Evolutionary conservation across 1,284 basidiomycete genomes (phyloP).

Genomic region (Moesziomyces antarcticus): DNA sequence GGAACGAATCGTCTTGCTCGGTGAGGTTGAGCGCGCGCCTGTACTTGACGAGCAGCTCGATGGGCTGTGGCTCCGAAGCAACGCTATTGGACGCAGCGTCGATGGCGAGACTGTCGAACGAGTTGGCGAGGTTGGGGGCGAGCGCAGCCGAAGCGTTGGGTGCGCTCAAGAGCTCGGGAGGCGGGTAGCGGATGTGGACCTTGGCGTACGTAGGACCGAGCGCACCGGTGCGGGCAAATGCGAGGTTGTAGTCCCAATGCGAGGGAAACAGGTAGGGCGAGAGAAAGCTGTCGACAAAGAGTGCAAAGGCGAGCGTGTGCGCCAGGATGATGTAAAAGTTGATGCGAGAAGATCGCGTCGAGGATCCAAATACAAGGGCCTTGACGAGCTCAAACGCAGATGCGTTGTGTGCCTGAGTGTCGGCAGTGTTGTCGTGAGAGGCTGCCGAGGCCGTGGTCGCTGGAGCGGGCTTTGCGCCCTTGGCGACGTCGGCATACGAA

Average conservation of each 20-base stretch:
- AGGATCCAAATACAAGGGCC: constrained; percentile 49
- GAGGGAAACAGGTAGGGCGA: constrained; percentile 66
- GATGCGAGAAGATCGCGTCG: constrained; percentile 48
- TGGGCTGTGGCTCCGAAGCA: constrained; percentile 31
- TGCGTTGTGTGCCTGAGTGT: constrained; percentile 16
- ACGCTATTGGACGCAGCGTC: constrained; percentile 29
- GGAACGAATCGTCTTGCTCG: constrained; percentile 19
- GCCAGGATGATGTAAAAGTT: constrained; percentile 50
- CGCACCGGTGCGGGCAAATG: constrained; percentile 62
- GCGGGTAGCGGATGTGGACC: constrained; percentile 63
- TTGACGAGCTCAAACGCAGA: constrained; percentile 33
- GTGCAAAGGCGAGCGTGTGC: constrained; percentile 56
- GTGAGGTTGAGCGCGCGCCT: constrained; percentile 30
- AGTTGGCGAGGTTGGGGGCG: constrained; percentile 11
- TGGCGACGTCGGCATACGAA: constrained; percentile 38
- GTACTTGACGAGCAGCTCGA: constrained; percentile 50
- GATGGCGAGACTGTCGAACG: constrained; percentile 51
- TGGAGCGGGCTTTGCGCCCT: constrained; percentile 20
- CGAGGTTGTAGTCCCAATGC: constrained; percentile 61
- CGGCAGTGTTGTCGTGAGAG: background rate
- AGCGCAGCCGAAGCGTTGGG: constrained; percentile 18
- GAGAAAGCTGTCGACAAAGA: constrained; percentile 62
- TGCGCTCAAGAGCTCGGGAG: constrained; percentile 47
- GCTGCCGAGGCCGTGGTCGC: background rate
- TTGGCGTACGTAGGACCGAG: constrained; percentile 57